Evolutionary conservation across 352 stramenopile genomes (phyloP), one percentile per base, ranked within the genome.

Genomic region (Phytophthora pluvialis): DNA sequence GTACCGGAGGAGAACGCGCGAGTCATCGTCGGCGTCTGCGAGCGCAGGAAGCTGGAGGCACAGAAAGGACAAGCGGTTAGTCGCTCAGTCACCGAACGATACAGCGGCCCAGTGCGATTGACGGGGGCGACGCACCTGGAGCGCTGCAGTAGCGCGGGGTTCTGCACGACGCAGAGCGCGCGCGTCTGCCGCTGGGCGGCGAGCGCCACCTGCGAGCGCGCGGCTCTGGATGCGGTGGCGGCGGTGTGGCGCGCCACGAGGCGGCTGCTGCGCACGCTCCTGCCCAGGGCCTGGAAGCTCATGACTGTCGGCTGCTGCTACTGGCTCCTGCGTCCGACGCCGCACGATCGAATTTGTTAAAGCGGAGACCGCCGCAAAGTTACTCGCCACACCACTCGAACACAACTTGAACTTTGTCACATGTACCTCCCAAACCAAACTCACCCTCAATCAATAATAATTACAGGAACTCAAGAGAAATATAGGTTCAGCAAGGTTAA

Each of bases 1-100:
- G n/a, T 63, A 89, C 78, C 69, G 5, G 76, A 77, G 18, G 78
- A 86, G 64, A 90, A 86, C 32, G 74, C 52, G 55, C 81, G 78
- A 31, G 49, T 46, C 21, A 70, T 28, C 33, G 45, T 59, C 38
- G 63, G 53, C 18, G 47, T 67, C 55, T 73, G 73, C 21, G 64
- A 61, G 52, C 54, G 53, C 25, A 64, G 38, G 53, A 73, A 69
- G 40, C 68, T 84, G 33, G 29, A 51, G 18, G 12, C 35, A 56
- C 3, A 31, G 29, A 10, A 25, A 12, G 25, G 44, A 25, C 33
- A 46, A 6, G 25, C 2, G 28, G 1, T 68, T 26, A 44, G 36
- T 42, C 3, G 4, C n/a, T n/a, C 29, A 43, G 4, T 59, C 11
- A 18, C 13, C 25, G 12, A 45, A 25, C n/a, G 36, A 57, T 63